Base-by-base conservation (phyloP, 192 early-diverging fungal species). In the Backusella parvicylindrica region DNA sequence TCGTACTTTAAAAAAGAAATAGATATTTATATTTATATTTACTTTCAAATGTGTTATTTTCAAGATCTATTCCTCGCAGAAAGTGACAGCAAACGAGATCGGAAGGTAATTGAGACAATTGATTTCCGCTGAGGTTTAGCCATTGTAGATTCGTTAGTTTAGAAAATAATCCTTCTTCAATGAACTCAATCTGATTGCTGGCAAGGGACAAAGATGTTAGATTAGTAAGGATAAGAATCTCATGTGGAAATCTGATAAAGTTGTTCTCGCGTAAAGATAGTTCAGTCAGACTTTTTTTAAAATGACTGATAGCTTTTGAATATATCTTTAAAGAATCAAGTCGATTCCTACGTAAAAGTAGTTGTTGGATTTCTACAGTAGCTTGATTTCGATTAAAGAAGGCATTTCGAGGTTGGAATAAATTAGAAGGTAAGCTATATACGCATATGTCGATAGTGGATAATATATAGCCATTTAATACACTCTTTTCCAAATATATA, bases 171-270 rank as follows among this genome's bases (percentile, higher is more conserved):
- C 69, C 43, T 21, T 53, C 8, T n/a, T 64, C 71, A 28, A 81
- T 74, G 12, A 31, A 15, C 6, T 38, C 31, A 3, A 79, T 18
- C 21, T 56, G 71, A 66, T 86, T 86, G 37, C 74, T 81, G 13
- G 83, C 81, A 12, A 86, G 73, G 1, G 83, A 84, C 9, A 86
- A 40, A 69, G 78, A 81, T 30, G 79, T 81, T 8, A 86, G 75
- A 7, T 86, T 81, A 9, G 43, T 76, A 35, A 86, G 79, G 2
- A 71, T 37, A 3, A 77, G 43, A 4, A 86, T 77, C 5, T 77
- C 77, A 12, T 65, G 64, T 15, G 85, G 85, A 33, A 83, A 79
- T 53, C 81, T 64, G 4, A 65, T 64, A 21, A 86, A 56, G 2
- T 74, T 50, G 30, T 86, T 86, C 70, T 81, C 75, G 16, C 81